phyloP scores from a whole-genome alignment of 2,329 filamentous ascomycete genomes.

The Xylaria sp. region DNA sequence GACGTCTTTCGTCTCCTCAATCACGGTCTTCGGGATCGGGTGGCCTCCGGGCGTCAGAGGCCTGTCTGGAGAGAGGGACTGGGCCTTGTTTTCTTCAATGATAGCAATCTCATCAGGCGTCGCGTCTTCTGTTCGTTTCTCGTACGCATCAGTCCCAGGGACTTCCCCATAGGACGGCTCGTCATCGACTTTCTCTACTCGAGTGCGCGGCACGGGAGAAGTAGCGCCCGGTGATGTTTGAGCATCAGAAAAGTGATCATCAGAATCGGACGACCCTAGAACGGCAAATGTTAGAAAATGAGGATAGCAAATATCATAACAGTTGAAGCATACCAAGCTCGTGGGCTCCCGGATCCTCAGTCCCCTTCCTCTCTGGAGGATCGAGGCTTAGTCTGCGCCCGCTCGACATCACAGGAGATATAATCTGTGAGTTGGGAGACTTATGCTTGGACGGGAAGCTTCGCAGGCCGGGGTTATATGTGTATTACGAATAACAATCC shows the following conservation, averaged over 20 bases:
- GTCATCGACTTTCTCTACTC: conserved; percentile 62
- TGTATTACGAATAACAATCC: conserved; percentile 8
- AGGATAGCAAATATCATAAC: neutral
- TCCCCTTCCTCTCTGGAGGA: conserved; percentile 41
- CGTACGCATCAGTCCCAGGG: conserved; percentile 61
- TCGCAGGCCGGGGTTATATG: conserved; percentile 9
- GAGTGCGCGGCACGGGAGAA: conserved; percentile 60
- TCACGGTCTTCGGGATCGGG: conserved; percentile 54
- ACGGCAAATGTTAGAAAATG: conserved; percentile 17
- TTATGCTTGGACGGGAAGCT: conserved; percentile 8
- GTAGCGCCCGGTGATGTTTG: conserved; percentile 52
- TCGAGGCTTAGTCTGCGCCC: conserved; percentile 37
- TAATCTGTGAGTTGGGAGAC: conserved; percentile 1
- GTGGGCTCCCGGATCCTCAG: conserved; percentile 61
- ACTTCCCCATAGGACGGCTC: conserved; percentile 63
- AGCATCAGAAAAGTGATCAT: conserved; percentile 72
- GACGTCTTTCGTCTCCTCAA: conserved; percentile 54
- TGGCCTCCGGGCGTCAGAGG: conserved; percentile 41
- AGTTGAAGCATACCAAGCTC: conserved; percentile 54
- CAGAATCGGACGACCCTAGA: conserved; percentile 57
- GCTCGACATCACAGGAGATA: conserved; percentile 30
- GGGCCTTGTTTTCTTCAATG: conserved; percentile 38
- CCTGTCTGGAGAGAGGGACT: conserved; percentile 31
- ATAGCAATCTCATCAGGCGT: conserved; percentile 63
- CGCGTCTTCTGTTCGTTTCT: conserved; percentile 59